Percentiles rank a stretch among this genome's conserved stretches.
phyloP scores from a whole-genome alignment of 106 monocot species.

The Chionographis japonica region DNA sequence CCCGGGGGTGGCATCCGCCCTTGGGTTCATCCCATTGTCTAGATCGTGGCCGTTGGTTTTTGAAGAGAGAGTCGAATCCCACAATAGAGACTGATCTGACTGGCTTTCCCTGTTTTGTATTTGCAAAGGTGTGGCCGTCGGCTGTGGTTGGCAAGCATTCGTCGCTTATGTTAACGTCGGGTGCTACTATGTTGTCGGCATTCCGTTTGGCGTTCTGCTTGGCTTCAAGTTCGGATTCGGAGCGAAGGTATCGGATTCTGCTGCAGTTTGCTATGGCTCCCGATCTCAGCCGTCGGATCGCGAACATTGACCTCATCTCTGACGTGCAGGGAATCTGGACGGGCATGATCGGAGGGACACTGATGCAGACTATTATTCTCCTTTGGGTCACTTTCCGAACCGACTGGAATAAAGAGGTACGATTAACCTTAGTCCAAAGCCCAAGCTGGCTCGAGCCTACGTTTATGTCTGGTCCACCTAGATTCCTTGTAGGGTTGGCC shows the following conservation, averaged over 20 bases:
- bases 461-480: not conserved
- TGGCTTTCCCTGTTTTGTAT: not conserved
- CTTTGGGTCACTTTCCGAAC: slow-evolving; percentile 69
- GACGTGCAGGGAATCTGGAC: slow-evolving; percentile 67
- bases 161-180: slow-evolving; percentile 79
- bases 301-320: not conserved
- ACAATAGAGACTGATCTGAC: too few species aligned
- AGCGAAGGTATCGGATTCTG: slow-evolving; percentile 35
- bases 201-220: slow-evolving; percentile 57
- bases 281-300: not conserved
- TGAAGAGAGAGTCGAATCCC: too few species aligned
- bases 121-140: slow-evolving; percentile 76
- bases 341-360: slow-evolving; percentile 72
- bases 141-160: slow-evolving; percentile 87
- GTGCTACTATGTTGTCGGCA: slow-evolving; percentile 70
- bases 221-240: slow-evolving; percentile 60
- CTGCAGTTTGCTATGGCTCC: not conserved
- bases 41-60: too few species aligned
- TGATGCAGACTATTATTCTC: slow-evolving; percentile 58
- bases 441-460: not conserved
- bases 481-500: not conserved
- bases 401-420: slow-evolving; percentile 79
- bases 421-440: not conserved
- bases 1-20: too few species aligned
- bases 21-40: too few species aligned